Evolutionary conservation across 2,329 filamentous ascomycete species (phyloP), one percentile per base, ranked within the genome.

Genomic region (Domatiomyces catenatus): DNA sequence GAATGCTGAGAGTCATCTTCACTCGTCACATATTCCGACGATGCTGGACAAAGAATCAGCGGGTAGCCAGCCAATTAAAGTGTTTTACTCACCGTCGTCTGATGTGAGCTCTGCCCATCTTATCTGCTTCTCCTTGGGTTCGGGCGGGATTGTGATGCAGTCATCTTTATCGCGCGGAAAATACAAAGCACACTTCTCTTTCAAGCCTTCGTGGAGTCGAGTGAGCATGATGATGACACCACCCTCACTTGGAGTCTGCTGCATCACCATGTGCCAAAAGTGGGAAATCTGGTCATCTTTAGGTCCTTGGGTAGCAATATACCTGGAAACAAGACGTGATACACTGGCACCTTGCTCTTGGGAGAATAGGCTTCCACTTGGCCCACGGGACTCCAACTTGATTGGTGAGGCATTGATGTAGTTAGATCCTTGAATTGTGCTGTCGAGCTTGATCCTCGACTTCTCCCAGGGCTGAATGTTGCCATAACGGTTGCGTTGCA

Each of bases 171-270:
- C 67, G 49, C 73, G 66, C 0, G 89, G 89, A 58, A 89, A 95
- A 67, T 98, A 98, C 44, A 83, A 85, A 58, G 78, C 86, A 67
- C 90, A 96, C 66, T 95, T 94, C 66, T 93, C 80, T 60, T 77
- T 72, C 52, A 78, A 76, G 28, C 76, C 74, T 66, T 96, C 90
- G 62, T 85, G 75, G 22, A 87, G 90, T 63, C 88, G 86, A 2
- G 90, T 98, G 55, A 98, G 77, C 86, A 96, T 95, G 51, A 96
- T 82, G 49, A 96, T 83, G 51, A 96, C 86, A 1, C 80, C 87
- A 2, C 83, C 79, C 45, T 81, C 80, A 22, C 68, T 67, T 2
- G 49, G 32, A n/a, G 74, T 79, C 66, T 93, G 86, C 61, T 93
- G 82, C 64, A 86, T 85, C 36, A 95, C 74, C 92, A 98, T 98